A percentile compares a stretch with the other conserved stretches of the same genome.
Conservation (phyloP, 148 eudicot genomes). For the Amaranthus cruentus region DNA sequence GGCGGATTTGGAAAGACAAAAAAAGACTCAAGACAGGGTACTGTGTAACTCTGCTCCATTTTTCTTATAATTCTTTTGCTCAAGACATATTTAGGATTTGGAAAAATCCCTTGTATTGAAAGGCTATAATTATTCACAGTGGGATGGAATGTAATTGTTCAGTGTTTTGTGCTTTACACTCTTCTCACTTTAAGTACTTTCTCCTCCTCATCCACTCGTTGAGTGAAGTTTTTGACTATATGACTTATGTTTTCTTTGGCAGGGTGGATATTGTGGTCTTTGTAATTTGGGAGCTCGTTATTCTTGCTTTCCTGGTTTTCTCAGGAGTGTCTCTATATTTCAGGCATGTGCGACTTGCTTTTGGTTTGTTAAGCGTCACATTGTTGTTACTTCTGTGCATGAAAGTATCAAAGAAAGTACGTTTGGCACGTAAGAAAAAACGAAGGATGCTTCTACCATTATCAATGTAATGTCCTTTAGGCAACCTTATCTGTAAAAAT, state of each 20-base stretch:
- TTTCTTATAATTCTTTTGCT: too few relatives aligned
- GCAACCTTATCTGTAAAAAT: slow-evolving; percentile 13
- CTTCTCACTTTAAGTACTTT: not conserved
- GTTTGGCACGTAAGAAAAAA: slow-evolving; percentile 84
- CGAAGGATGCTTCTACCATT: slow-evolving; percentile 98
- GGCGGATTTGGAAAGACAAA: too few relatives aligned
- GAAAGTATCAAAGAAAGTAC: slow-evolving; percentile 88
- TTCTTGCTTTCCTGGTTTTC: slow-evolving; percentile 87
- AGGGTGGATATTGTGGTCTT: slow-evolving; percentile 94
- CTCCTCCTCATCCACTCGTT: not conserved
- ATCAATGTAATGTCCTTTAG: slow-evolving; percentile 61
- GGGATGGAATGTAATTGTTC: not conserved
- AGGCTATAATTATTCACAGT: not conserved
- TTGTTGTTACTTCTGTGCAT: slow-evolving; percentile 71
- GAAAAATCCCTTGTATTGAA: too few relatives aligned
- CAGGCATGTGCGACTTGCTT: slow-evolving; percentile 74
- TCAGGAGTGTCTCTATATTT: slow-evolving; percentile 85
- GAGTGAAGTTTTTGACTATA: slow-evolving; percentile 18
- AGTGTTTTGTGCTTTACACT: not conserved
- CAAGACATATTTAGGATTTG: too few relatives aligned
- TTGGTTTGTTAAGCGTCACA: slow-evolving; percentile 62
- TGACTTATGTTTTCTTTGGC: slow-evolving; percentile 28
- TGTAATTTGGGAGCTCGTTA: slow-evolving; percentile 89
- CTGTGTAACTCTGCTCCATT: too few relatives aligned
- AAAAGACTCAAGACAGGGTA: too few relatives aligned